Conservation (phyloP, 352 stramenopile species). For the Nothophytophthora sp. region DNA sequence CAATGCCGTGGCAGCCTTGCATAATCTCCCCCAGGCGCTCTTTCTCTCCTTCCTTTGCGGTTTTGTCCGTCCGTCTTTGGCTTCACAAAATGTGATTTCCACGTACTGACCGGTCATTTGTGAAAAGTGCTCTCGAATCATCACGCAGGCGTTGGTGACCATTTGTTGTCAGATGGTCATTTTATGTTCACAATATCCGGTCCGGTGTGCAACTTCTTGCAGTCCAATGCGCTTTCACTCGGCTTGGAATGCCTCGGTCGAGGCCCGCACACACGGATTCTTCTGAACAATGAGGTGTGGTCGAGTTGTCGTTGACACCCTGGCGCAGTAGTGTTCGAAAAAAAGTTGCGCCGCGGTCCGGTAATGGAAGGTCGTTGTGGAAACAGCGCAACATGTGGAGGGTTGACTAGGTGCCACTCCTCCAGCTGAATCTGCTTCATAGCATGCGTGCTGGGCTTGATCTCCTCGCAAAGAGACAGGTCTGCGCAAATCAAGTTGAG, state of each 20-base stretch:
- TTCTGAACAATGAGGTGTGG: slow-evolving; percentile 10
- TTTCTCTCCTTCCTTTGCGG: not conserved
- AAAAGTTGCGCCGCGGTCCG: slow-evolving; percentile 9
- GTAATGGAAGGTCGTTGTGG: slow-evolving; percentile 8
- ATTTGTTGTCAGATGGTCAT: slow-evolving; percentile 5
- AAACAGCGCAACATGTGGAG: slow-evolving; percentile 13
- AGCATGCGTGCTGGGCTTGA: slow-evolving; percentile 1
- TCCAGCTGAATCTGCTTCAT: slow-evolving; percentile 26
- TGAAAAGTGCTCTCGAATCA: slow-evolving; percentile 9
- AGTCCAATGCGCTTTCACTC: not conserved
- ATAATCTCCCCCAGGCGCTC: slow-evolving; percentile 4
- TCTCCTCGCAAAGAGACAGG: slow-evolving; percentile 6
- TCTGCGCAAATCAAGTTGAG: slow-evolving; percentile 7
- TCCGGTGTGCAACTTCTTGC: not conserved
- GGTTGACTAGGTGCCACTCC: slow-evolving; percentile 10
- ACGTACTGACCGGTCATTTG: slow-evolving; percentile 1
- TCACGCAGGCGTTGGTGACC: slow-evolving; percentile 2
- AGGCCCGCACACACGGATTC: slow-evolving; percentile 8
- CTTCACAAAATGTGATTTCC: slow-evolving; percentile 1
- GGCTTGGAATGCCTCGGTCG: slow-evolving; percentile 7
- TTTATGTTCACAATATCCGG: not conserved
- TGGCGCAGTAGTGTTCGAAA: slow-evolving; percentile 12
- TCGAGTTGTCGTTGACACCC: slow-evolving; percentile 6
- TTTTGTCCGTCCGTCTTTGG: not conserved
- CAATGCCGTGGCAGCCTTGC: slow-evolving; percentile 2